A percentile compares a stretch with the other conserved stretches of the same genome.
These are phyloP conservation scores for Babesia bigemina DNA, from an alignment of 169 alveolate species.

Conservation along the genomic window DNA sequence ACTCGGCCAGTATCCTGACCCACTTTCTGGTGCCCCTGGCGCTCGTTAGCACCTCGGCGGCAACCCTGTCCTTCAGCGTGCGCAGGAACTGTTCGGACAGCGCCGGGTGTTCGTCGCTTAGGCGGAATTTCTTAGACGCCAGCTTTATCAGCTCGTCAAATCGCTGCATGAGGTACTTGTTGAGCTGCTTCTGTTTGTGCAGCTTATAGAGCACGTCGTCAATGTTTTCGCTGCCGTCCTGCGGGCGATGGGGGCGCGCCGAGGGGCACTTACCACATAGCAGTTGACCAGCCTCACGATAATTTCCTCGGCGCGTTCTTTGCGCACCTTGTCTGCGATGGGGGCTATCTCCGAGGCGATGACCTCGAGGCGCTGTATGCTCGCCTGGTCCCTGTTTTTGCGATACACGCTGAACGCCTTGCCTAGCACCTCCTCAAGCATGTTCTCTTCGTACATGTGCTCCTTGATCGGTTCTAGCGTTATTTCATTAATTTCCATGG, in stretches of 20 bases:
- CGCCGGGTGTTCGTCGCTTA: constrained; percentile 66
- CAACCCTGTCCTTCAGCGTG: constrained; percentile 58
- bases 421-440: constrained; percentile 66
- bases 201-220: constrained; percentile 60
- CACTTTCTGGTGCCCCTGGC: constrained; percentile 60
- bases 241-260: neutral
- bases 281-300: constrained; percentile 50
- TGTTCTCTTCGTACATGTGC: constrained; percentile 58
- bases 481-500: constrained; percentile 53
- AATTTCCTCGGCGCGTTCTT: constrained; percentile 43
- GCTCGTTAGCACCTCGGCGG: constrained; percentile 54
- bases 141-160: constrained; percentile 60
- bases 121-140: constrained; percentile 47
- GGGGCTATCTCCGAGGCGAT: constrained; percentile 67
- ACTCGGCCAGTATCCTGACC: constrained; percentile 63
- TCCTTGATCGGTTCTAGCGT: constrained; percentile 61
- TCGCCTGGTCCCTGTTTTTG: constrained; percentile 26
- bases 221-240: constrained; percentile 50
- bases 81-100: constrained; percentile 57
- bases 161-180: constrained; percentile 57
- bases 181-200: constrained; percentile 45
- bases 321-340: constrained; percentile 50
- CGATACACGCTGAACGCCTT: constrained; percentile 57
- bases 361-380: constrained; percentile 37
- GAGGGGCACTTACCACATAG: constrained; percentile 41